phyloP scores from a whole-genome alignment of 2,329 filamentous ascomycete species.

The Fusarium guadeloupense region DNA sequence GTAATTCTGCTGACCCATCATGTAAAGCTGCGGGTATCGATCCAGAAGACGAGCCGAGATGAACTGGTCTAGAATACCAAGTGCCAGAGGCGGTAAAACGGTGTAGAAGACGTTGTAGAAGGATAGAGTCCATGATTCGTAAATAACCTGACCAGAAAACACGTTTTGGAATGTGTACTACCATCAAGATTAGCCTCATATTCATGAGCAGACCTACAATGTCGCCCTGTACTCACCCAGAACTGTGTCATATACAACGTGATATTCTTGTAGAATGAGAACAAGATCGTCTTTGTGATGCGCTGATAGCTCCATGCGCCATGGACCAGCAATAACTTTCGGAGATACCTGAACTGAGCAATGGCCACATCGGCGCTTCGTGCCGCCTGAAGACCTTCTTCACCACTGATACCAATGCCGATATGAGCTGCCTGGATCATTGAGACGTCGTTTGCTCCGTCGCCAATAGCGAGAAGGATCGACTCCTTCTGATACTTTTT shows the following conservation, averaged over 20 bases:
- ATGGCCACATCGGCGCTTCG: slow-evolving; percentile 96
- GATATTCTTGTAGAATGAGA: slow-evolving; percentile 99
- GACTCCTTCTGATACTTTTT: slow-evolving; percentile 90
- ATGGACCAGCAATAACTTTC: slow-evolving; percentile 93
- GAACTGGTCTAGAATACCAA: slow-evolving; percentile 98
- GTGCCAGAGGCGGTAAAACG: slow-evolving; percentile 87
- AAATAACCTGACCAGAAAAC: slow-evolving; percentile 97
- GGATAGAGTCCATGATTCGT: slow-evolving; percentile 98
- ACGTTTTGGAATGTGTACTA: slow-evolving; percentile 98
- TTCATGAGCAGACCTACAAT: no score
- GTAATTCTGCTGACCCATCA: slow-evolving; percentile 87
- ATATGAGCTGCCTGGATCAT: slow-evolving; percentile 99
- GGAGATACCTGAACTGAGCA: slow-evolving; percentile 92
- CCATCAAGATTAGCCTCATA: slow-evolving; percentile 29
- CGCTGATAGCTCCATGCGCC: slow-evolving; percentile 98
- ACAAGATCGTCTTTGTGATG: slow-evolving; percentile 95
- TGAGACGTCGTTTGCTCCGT: slow-evolving; percentile 98
- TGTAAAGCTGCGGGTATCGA: slow-evolving; percentile 95
- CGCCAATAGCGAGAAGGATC: slow-evolving; percentile 93
- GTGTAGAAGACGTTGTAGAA: slow-evolving; percentile 99
- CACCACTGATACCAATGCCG: slow-evolving; percentile 94
- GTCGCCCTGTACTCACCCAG: slow-evolving; percentile 72
- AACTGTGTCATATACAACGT: slow-evolving; percentile 99
- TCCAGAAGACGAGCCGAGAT: slow-evolving; percentile 93
- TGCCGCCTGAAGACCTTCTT: slow-evolving; percentile 96